phyloP scores from a whole-genome alignment of 305 asterid species.

The Fraxinus dipetala region DNA sequence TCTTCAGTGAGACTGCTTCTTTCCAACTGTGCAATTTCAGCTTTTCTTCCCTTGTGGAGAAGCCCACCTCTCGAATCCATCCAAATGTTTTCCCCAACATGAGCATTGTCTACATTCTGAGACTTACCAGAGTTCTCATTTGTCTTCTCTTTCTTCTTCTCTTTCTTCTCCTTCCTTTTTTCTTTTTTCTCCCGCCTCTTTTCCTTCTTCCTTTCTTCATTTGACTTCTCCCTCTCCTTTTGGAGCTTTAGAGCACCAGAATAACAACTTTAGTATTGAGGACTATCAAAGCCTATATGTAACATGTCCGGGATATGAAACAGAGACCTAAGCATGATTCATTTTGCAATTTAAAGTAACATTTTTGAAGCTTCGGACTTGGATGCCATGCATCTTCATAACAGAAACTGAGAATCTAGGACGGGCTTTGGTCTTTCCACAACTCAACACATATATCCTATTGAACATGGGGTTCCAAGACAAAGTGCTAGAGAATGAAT shows the following conservation, averaged over 20 bases:
- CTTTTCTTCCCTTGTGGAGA: slow-evolving; percentile 21
- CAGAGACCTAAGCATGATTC: slow-evolving; percentile 23
- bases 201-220: slow-evolving; percentile 47
- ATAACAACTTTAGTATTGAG: slow-evolving; percentile 52
- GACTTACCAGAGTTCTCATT: slow-evolving; percentile 16
- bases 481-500: neutral
- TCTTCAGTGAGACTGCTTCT: slow-evolving; percentile 68
- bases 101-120: slow-evolving; percentile 1
- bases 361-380: slow-evolving; percentile 3
- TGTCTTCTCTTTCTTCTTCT: slow-evolving; percentile 23
- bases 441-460: neutral
- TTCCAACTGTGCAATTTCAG: slow-evolving; percentile 57
- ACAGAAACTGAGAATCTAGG: slow-evolving; percentile 1
- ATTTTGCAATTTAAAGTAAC: slow-evolving; percentile 8
- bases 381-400: slow-evolving; percentile 11
- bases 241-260: slow-evolving; percentile 91
- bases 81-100: slow-evolving; percentile 5
- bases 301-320: slow-evolving; percentile 41
- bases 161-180: neutral
- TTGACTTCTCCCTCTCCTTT: slow-evolving; percentile 50
- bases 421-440: neutral
- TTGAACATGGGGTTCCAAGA: neutral
- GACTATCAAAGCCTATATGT: slow-evolving; percentile 30
- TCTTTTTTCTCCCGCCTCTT: slow-evolving; percentile 23
- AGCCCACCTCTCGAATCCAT: slow-evolving; percentile 16